Percentiles rank a stretch among this genome's conserved stretches.
phyloP scores from a whole-genome alignment of 768 basidiomycete genomes.

The Solioccasus polychromus region DNA sequence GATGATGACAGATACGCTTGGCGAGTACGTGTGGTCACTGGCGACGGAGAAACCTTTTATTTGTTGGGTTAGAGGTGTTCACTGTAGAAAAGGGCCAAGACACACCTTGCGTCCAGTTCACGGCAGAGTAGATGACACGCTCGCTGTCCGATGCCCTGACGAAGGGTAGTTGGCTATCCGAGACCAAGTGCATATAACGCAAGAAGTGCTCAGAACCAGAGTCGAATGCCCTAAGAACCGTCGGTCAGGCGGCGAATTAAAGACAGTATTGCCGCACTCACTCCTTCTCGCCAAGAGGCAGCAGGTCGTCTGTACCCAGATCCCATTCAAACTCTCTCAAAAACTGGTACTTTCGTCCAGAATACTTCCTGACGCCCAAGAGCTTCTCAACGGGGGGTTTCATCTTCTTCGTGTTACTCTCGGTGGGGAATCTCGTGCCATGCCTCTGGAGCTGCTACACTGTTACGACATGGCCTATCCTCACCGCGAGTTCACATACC shows the following conservation, averaged over 20 bases:
- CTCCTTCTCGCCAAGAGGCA: slow-evolving; percentile 69
- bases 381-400: slow-evolving; percentile 52
- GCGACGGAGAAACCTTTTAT: slow-evolving; percentile 58
- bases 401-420: slow-evolving; percentile 42
- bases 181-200: slow-evolving; percentile 53
- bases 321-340: slow-evolving; percentile 55
- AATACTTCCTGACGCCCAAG: slow-evolving; percentile 41
- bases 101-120: slow-evolving; percentile 66
- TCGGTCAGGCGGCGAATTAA: not conserved
- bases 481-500: slow-evolving; percentile 14
- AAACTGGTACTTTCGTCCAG: slow-evolving; percentile 52
- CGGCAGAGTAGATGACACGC: slow-evolving; percentile 65
- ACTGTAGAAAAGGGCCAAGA: not conserved
- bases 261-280: slow-evolving; percentile 29
- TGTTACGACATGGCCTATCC: slow-evolving; percentile 4
- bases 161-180: slow-evolving; percentile 46
- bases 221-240: slow-evolving; percentile 40
- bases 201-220: slow-evolving; percentile 50
- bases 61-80: not conserved
- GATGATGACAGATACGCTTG: slow-evolving; percentile 54
- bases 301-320: slow-evolving; percentile 54
- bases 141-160: slow-evolving; percentile 47
- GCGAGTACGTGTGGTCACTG: slow-evolving; percentile 42
- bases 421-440: slow-evolving; percentile 75
- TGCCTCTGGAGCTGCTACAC: slow-evolving; percentile 68